phyloP scores from a whole-genome alignment of 164 flowering plant genomes.

The Chloranthus sessilifolius region DNA sequence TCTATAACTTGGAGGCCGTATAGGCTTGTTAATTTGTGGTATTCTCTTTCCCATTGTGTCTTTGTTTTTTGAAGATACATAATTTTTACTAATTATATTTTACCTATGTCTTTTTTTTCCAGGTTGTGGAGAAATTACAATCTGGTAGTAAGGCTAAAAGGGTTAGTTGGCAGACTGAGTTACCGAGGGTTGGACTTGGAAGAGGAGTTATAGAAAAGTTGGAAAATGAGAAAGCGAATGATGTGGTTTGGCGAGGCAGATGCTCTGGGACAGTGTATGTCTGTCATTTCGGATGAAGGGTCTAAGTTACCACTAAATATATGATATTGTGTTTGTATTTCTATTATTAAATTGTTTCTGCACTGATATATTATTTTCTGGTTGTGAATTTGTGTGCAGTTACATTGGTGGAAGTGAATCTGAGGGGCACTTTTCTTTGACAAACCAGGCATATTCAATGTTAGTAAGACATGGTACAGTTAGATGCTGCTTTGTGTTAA shows the following conservation, averaged over 20 bases:
- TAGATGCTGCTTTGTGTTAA: neutral
- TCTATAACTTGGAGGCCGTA: too few species aligned
- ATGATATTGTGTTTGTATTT: neutral
- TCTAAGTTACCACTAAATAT: neutral
- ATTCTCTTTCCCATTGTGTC: neutral
- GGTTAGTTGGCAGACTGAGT: conserved; percentile 68
- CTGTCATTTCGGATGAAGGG: conserved; percentile 6
- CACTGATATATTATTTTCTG: neutral
- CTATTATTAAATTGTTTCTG: neutral
- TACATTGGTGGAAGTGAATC: conserved; percentile 86
- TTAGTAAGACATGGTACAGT: conserved; percentile 47
- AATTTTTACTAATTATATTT: neutral
- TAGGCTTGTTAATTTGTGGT: neutral
- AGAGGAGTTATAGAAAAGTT: conserved; percentile 48
- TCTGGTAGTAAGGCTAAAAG: conserved; percentile 67
- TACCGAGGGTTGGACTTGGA: conserved; percentile 66
- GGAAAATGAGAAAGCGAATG: conserved; percentile 67
- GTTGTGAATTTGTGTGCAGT: conserved; percentile 36
- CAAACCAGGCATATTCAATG: conserved; percentile 97
- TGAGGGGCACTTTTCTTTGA: conserved; percentile 86
- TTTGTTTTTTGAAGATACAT: neutral
- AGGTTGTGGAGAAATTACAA: conserved; percentile 86
- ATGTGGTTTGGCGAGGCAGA: conserved; percentile 85
- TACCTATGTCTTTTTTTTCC: conserved; percentile 3
- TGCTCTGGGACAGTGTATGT: conserved; percentile 99